Percentiles rank a stretch among this genome's conserved stretches.
Conservation (phyloP, 2,329 filamentous ascomycete genomes). For the Lizonia empirigonia region DNA sequence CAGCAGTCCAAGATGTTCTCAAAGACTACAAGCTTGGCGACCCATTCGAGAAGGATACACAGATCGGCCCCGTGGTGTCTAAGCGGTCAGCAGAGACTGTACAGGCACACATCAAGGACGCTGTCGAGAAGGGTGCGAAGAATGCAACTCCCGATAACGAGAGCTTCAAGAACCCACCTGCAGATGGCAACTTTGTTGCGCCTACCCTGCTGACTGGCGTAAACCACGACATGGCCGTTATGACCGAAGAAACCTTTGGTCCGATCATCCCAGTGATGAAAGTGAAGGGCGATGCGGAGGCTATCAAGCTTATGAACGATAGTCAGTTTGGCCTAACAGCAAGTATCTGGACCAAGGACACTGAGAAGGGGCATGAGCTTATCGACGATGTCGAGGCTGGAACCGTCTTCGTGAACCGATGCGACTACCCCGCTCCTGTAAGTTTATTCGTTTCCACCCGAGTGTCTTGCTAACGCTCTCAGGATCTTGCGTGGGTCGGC, state of each 20-base stretch:
- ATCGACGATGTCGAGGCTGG: constrained; percentile 85
- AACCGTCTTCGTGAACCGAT: constrained; percentile 94
- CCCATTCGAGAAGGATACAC: constrained; percentile 76
- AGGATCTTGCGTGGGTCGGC: constrained; percentile 95
- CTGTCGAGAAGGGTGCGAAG: constrained; percentile 79
- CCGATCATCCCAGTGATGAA: constrained; percentile 90
- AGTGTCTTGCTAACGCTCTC: constrained; percentile 19
- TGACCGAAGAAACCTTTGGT: constrained; percentile 94
- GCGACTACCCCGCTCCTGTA: constrained; percentile 90
- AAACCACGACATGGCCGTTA: constrained; percentile 82
- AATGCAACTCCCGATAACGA: constrained; percentile 83
- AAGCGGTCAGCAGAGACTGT: constrained; percentile 78
- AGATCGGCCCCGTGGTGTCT: constrained; percentile 88
- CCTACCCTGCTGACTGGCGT: constrained; percentile 82
- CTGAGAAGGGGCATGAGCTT: constrained; percentile 73
- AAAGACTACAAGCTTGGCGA: constrained; percentile 83
- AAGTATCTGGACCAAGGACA: constrained; percentile 97
- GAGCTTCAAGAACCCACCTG: constrained; percentile 72
- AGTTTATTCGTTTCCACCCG: constrained; percentile 49
- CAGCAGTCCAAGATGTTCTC: constrained; percentile 79
- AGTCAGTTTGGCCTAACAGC: constrained; percentile 92
- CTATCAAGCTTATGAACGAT: constrained; percentile 87
- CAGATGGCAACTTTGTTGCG: constrained; percentile 86
- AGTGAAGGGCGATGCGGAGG: constrained; percentile 80
- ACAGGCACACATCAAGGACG: constrained; percentile 79